phyloP scores from a whole-genome alignment of 192 early-diverging fungal species.

The Coemansia sp. region DNA sequence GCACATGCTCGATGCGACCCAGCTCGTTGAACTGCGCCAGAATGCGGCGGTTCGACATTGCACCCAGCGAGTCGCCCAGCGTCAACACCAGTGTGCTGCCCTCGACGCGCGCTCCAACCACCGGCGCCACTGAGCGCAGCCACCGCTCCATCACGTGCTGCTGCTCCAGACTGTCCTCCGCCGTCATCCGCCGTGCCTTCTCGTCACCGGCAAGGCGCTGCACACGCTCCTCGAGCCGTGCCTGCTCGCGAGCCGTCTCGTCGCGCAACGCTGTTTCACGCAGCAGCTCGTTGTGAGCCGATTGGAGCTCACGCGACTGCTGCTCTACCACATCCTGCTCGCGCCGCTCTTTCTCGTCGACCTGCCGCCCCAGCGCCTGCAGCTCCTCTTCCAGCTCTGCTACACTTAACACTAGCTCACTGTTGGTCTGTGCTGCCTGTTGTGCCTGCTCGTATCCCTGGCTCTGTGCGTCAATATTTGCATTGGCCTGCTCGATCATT shows the following conservation, averaged over 20 bases:
- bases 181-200: slow-evolving; percentile 40
- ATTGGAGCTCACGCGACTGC: slow-evolving; percentile 50
- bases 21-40: slow-evolving; percentile 41
- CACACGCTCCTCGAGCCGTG: slow-evolving; percentile 32
- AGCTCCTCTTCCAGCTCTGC: slow-evolving; percentile 40
- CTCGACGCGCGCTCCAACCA: slow-evolving; percentile 42
- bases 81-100: slow-evolving; percentile 45
- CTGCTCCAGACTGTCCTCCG: slow-evolving; percentile 48
- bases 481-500: slow-evolving; percentile 29
- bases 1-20: slow-evolving; percentile 36
- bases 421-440: slow-evolving; percentile 23
- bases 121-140: slow-evolving; percentile 43
- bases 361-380: slow-evolving; percentile 11
- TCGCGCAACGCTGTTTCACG: slow-evolving; percentile 46
- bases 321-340: slow-evolving; percentile 43
- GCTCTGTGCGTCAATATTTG: slow-evolving; percentile 33
- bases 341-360: slow-evolving; percentile 42
- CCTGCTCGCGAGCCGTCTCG: slow-evolving; percentile 38
- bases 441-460: slow-evolving; percentile 29
- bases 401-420: slow-evolving; percentile 25
- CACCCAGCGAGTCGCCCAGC: slow-evolving; percentile 44
- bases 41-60: slow-evolving; percentile 44
- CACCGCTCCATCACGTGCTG: slow-evolving; percentile 45
- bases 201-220: slow-evolving; percentile 47
- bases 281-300: slow-evolving; percentile 46